These are phyloP conservation scores for Stemphylium beticola DNA, from an alignment of 2,329 filamentous ascomycete genomes.

Conservation along the genomic window DNA sequence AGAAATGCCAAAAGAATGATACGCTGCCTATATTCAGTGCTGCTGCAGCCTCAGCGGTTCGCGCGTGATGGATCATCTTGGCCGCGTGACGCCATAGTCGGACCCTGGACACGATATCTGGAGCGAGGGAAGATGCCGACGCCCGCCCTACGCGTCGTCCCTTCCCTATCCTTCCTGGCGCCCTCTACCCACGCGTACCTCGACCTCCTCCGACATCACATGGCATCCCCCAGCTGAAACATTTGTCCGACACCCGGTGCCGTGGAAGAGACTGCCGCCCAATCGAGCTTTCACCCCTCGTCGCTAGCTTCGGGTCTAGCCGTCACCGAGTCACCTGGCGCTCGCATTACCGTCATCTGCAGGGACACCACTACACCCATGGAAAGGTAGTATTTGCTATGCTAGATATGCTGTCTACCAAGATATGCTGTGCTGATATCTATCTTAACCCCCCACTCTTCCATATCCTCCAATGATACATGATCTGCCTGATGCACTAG, in stretches of 20 bases:
- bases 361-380: background rate
- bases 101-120: constrained; percentile 4
- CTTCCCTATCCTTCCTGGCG: background rate
- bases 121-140: background rate
- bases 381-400: background rate
- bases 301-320: background rate
- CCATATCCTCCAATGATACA: constrained; percentile 5
- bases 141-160: constrained; percentile 15
- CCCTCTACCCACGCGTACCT: constrained; percentile 6
- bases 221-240: constrained; percentile 13
- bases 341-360: constrained; percentile 22
- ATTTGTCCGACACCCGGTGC: constrained; percentile 5
- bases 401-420: constrained; percentile 9
- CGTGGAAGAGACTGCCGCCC: background rate
- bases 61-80: constrained; percentile 20
- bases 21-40: constrained; percentile 9
- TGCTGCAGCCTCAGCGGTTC: constrained; percentile 18
- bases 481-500: constrained; percentile 18
- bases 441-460: background rate
- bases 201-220: constrained; percentile 9
- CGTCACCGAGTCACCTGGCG: constrained; percentile 20
- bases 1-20: constrained; percentile 4
- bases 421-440: constrained; percentile 12
- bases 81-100: constrained; percentile 22
- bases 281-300: constrained; percentile 13